Evolutionary conservation across 441 rosid species (phyloP).

Genomic region (Corymbia citriodora): DNA sequence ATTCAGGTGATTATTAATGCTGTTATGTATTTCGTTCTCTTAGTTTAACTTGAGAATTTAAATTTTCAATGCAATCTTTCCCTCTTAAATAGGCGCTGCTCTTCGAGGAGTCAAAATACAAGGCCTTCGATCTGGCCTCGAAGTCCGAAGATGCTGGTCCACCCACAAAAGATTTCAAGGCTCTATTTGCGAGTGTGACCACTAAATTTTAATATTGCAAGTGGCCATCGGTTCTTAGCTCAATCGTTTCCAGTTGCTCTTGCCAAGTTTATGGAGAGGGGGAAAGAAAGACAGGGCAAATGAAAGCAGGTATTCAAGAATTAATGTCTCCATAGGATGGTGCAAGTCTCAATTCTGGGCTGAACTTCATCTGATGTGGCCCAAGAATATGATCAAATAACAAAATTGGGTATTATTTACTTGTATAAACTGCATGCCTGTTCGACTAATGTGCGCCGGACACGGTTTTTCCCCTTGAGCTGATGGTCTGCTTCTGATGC

Average conservation of each 20-base stretch:
- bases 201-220: constrained; percentile 39
- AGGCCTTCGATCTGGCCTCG: constrained; percentile 92
- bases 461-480: too few species aligned
- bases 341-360: not conserved
- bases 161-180: constrained; percentile 81
- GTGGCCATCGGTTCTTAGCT: not conserved
- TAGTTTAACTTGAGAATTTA: not conserved
- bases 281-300: not conserved
- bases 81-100: constrained; percentile 50
- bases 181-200: constrained; percentile 61
- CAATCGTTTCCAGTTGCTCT: not conserved
- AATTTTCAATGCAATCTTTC: not conserved
- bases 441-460: too few species aligned
- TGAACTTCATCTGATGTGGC: not conserved
- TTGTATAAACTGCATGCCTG: not conserved
- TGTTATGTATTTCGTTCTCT: too few species aligned
- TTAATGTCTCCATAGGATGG: not conserved
- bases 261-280: not conserved
- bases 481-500: too few species aligned
- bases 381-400: not conserved
- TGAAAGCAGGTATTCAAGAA: not conserved
- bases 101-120: constrained; percentile 68
- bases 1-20: constrained; percentile 48
- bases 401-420: not conserved
- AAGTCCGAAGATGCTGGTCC: constrained; percentile 74